Percentiles rank a stretch among this genome's conserved stretches.
phyloP scores from a whole-genome alignment of 2,329 filamentous ascomycete genomes.

The Pseudogymnoascus destructans region DNA sequence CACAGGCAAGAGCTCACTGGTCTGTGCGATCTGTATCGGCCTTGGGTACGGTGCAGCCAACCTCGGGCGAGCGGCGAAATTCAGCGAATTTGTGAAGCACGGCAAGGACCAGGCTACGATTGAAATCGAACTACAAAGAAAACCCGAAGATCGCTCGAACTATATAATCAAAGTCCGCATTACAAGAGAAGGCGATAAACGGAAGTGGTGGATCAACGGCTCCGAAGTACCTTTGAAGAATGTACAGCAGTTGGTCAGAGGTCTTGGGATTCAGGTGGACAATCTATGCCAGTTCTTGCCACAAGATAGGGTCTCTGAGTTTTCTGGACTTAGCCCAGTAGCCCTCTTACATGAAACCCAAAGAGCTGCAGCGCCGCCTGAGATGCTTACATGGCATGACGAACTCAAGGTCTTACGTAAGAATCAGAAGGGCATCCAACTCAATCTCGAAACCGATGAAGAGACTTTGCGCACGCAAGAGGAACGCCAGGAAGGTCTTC shows the following conservation, averaged over 20 bases:
- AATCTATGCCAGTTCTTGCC: conserved; percentile 96
- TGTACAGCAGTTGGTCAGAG: conserved; percentile 53
- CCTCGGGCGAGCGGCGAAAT: conserved; percentile 71
- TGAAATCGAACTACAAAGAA: conserved; percentile 76
- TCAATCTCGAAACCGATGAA: conserved; percentile 42
- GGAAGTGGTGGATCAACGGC: conserved; percentile 66
- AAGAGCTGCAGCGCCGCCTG: conserved; percentile 67
- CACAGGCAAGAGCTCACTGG: conserved; percentile 91
- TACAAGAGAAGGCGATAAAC: conserved; percentile 67
- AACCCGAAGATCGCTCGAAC: conserved; percentile 47
- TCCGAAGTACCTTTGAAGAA: conserved; percentile 46
- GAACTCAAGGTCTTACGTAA: conserved; percentile 58
- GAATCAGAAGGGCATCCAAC: conserved; percentile 51
- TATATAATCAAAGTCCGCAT: conserved; percentile 65
- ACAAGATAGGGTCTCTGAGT: conserved; percentile 90
- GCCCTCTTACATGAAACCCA: conserved; percentile 77
- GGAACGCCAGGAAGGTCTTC: conserved; percentile 56
- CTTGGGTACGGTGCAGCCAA: conserved; percentile 72
- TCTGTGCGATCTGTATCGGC: conserved; percentile 91
- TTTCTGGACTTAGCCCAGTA: conserved; percentile 69
- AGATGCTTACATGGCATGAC: conserved; percentile 70
- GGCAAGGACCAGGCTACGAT: conserved; percentile 64
- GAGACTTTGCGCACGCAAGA: conserved; percentile 57
- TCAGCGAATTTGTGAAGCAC: conserved; percentile 89
- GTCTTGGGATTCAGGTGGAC: conserved; percentile 85